Evolutionary conservation across 129 eudicot species (phyloP).

Genomic region (Dittrichia graveolens): DNA sequence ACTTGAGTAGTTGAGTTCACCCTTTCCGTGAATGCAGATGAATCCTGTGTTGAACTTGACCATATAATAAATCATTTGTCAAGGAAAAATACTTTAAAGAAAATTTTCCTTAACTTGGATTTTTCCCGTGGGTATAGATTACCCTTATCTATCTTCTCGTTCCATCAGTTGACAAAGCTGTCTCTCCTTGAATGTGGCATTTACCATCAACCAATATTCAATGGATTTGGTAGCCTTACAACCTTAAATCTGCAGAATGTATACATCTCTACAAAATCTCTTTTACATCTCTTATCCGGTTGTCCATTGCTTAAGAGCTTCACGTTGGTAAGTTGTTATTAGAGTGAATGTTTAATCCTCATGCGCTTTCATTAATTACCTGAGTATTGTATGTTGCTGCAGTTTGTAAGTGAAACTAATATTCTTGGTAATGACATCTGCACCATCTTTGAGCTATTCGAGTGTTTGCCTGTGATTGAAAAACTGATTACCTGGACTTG

Average conservation of each 20-base stretch:
- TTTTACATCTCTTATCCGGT: background rate
- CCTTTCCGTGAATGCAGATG: background rate
- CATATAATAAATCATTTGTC: constrained; percentile 1
- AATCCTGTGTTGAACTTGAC: background rate
- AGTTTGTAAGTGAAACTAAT: background rate
- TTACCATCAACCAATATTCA: background rate
- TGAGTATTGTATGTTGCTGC: background rate
- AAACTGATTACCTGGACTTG: background rate
- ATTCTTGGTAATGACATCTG: background rate
- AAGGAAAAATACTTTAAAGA: background rate
- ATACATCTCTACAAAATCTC: background rate
- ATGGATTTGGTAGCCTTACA: constrained; percentile 12
- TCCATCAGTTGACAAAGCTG: constrained; percentile 3
- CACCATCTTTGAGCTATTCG: constrained; percentile 4
- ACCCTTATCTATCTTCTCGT: constrained; percentile 13
- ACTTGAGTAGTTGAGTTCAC: constrained; percentile 7
- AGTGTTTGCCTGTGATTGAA: constrained; percentile 10
- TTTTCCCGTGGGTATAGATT: background rate
- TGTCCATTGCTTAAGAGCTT: constrained; percentile 1
- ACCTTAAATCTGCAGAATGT: background rate
- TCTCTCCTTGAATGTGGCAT: background rate
- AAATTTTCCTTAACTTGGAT: background rate
- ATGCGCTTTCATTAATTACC: background rate
- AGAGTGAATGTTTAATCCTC: background rate
- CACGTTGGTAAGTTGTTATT: background rate